Conservation (phyloP, 192 early-diverging fungal species). For the Jimgerdemannia flammicorona region DNA sequence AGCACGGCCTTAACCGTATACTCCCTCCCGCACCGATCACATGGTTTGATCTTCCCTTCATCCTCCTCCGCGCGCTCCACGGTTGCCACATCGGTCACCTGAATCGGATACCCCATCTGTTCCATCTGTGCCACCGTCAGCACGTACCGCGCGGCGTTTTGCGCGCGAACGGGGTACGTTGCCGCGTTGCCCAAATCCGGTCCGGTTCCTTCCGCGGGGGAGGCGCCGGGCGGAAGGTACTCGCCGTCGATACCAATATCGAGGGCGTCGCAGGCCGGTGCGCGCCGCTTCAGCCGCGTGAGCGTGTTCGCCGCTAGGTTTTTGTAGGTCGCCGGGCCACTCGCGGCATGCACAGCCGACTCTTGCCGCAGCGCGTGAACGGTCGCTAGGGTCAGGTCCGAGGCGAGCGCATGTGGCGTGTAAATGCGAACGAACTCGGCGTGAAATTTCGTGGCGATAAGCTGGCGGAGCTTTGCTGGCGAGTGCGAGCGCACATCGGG, state of each 20-base stretch:
- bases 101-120: slow-evolving; percentile 38
- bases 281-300: slow-evolving; percentile 50
- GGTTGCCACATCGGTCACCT: slow-evolving; percentile 1
- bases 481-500: slow-evolving; percentile 34
- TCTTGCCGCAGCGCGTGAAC: slow-evolving; percentile 51
- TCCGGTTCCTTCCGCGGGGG: slow-evolving; percentile 3
- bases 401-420: slow-evolving; percentile 5
- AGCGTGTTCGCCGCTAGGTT: slow-evolving; percentile 41
- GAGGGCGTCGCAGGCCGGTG: slow-evolving; percentile 50
- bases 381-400: slow-evolving; percentile 37
- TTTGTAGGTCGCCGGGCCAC: slow-evolving; percentile 42
- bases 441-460: slow-evolving; percentile 35
- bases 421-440: slow-evolving; percentile 62
- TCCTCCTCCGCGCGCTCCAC: slow-evolving; percentile 6
- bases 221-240: neutral
- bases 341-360: slow-evolving; percentile 25
- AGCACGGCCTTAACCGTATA: slow-evolving; percentile 41
- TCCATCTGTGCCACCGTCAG: slow-evolving; percentile 24
- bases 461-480: slow-evolving; percentile 40
- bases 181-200: slow-evolving; percentile 6
- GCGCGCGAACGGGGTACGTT: slow-evolving; percentile 1
- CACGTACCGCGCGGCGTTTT: slow-evolving; percentile 14
- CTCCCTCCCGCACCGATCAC: slow-evolving; percentile 44
- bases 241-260: slow-evolving; percentile 5
- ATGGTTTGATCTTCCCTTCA: slow-evolving; percentile 17